Evolutionary conservation across 73 alveolate species (phyloP).

Genomic region (Tetrahymena elliotti): DNA sequence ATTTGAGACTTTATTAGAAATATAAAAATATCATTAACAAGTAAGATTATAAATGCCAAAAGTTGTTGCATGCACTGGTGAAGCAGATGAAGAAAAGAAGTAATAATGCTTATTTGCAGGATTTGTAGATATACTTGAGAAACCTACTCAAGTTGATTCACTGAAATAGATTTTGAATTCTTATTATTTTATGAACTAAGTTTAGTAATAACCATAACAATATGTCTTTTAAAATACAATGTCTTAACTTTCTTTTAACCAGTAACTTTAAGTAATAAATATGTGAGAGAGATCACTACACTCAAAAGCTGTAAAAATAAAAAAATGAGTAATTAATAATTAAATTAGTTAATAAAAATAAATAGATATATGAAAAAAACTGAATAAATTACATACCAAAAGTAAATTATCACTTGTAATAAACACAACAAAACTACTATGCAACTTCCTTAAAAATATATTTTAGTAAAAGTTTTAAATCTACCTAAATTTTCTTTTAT

Average conservation of each 20-base stretch:
- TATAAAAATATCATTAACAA: not conserved
- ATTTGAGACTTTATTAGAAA: not conserved
- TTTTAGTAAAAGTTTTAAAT: too few species aligned
- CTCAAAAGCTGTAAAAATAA: not conserved
- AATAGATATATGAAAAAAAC: too few species aligned
- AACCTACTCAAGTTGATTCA: not conserved
- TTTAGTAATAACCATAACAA: not conserved
- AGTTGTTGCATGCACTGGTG: not conserved
- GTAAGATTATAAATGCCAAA: not conserved
- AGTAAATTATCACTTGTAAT: too few species aligned
- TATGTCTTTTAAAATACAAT: not conserved
- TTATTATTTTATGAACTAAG: not conserved
- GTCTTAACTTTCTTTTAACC: not conserved
- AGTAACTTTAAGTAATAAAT: not conserved
- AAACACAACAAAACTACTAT: too few species aligned
- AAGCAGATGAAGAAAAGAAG: not conserved
- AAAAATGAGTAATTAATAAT: too few species aligned
- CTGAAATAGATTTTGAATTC: not conserved
- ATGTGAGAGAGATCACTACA: not conserved
- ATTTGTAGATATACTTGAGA: not conserved
- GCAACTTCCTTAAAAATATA: too few species aligned
- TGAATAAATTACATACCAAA: too few species aligned
- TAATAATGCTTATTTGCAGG: not conserved
- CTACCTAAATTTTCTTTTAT: too few species aligned
- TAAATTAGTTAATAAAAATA: too few species aligned